phyloP scores from a whole-genome alignment of 495 filamentous ascomycete genomes.

The Aspergillus sparsus region DNA sequence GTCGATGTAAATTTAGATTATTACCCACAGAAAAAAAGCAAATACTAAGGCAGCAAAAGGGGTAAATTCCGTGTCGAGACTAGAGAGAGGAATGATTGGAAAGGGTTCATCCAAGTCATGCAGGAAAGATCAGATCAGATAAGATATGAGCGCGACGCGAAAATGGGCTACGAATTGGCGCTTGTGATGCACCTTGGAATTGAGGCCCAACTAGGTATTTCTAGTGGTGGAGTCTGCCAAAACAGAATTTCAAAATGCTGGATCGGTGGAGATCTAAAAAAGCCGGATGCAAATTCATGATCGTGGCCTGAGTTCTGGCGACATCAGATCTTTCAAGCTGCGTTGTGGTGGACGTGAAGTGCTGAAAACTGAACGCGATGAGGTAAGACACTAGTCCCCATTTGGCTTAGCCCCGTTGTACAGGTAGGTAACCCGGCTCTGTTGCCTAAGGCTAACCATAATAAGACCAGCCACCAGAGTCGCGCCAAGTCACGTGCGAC shows the following conservation, averaged over 20 bases:
- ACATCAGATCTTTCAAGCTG: neutral
- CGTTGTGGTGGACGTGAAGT: constrained; percentile 4
- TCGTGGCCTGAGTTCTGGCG: neutral
- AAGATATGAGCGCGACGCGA: neutral
- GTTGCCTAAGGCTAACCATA: constrained; percentile 6
- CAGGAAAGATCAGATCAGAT: neutral
- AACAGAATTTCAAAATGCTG: neutral
- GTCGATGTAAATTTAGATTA: too few relatives aligned
- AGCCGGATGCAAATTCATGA: neutral
- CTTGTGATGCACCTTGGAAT: neutral
- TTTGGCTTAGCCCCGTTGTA: too few relatives aligned
- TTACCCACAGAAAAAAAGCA: too few relatives aligned
- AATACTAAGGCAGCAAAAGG: too few relatives aligned
- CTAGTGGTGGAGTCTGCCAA: neutral
- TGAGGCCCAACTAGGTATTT: neutral
- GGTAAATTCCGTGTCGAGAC: too few relatives aligned
- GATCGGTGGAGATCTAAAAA: neutral
- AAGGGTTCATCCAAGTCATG: too few relatives aligned
- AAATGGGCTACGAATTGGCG: neutral
- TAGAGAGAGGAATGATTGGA: too few relatives aligned
- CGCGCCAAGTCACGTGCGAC: constrained; percentile 46
- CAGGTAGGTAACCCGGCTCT: neutral
- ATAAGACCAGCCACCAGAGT: constrained; percentile 22
- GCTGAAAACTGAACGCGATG: neutral
- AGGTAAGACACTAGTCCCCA: too few relatives aligned